Evolutionary conservation across 305 asterid species (phyloP).

Genomic region (Rubia tinctorum): DNA sequence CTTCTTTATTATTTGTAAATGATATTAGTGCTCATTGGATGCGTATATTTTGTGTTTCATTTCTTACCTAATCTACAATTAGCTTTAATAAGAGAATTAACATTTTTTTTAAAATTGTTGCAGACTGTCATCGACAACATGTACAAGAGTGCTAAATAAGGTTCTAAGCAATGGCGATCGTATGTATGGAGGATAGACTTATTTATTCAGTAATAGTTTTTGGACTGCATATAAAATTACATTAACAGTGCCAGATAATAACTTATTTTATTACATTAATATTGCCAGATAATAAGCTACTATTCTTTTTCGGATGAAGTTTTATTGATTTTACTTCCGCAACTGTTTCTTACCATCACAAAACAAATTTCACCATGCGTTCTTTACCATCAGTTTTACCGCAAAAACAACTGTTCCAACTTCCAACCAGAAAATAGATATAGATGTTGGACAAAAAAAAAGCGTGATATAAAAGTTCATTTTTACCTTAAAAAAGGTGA

Average conservation of each 20-base stretch:
- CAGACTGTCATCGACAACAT: constrained; percentile 65
- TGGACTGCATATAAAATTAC: background rate
- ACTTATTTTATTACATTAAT: background rate
- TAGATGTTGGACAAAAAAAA: no score
- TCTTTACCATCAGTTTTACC: background rate
- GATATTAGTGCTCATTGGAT: background rate
- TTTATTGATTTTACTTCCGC: background rate
- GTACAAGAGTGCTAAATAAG: constrained; percentile 72
- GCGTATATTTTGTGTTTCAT: background rate
- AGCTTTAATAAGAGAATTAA: background rate
- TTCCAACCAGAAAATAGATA: no score
- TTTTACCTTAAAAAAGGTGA: no score
- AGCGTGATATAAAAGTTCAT: no score
- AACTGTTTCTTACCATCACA: no score
- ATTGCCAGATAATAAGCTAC: background rate
- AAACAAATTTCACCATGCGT: no score
- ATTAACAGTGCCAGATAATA: background rate
- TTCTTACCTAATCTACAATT: background rate
- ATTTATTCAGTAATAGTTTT: background rate
- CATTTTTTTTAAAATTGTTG: constrained; percentile 13
- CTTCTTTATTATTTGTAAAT: no score
- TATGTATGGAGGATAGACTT: background rate
- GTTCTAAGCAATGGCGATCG: background rate
- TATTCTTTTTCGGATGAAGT: background rate
- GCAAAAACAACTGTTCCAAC: background rate